Percentiles rank a stretch among this genome's conserved stretches.
Evolutionary conservation across 257 asterid genomes (phyloP).

Genomic region (Cordia subcordata): DNA sequence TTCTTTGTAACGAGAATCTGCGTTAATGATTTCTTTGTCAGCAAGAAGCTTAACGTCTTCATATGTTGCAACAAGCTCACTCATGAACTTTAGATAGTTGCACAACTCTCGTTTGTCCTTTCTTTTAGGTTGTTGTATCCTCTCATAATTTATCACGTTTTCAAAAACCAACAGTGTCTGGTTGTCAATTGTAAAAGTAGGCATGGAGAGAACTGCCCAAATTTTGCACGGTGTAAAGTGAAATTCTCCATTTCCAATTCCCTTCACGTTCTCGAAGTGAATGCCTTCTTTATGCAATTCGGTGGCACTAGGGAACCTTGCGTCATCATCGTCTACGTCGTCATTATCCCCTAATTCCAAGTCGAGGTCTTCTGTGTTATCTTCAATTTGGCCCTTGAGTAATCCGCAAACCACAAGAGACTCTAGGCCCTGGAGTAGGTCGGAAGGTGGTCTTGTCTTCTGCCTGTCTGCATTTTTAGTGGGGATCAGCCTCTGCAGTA

Average conservation of each 20-base stretch:
- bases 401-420: not conserved
- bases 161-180: not conserved
- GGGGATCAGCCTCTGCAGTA: not conserved
- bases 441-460: not conserved
- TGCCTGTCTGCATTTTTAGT: not conserved
- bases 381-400: not conserved
- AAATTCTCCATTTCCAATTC: not conserved
- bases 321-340: not conserved
- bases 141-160: not conserved
- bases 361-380: not conserved
- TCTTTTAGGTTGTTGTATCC: not conserved
- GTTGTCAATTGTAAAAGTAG: not conserved
- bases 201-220: not conserved
- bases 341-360: not conserved
- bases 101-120: not conserved
- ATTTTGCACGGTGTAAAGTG: not conserved
- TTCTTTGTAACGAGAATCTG: not conserved
- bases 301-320: not conserved
- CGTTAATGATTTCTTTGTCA: not conserved
- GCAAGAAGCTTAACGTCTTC: not conserved
- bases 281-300: not conserved
- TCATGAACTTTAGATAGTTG: not conserved
- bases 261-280: not conserved
- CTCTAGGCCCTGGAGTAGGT: not conserved
- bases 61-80: not conserved